Evolutionary conservation across 1,284 basidiomycete genomes (phyloP), one percentile per base, ranked within the genome.

Genomic region (Tranzscheliella williamsii): DNA sequence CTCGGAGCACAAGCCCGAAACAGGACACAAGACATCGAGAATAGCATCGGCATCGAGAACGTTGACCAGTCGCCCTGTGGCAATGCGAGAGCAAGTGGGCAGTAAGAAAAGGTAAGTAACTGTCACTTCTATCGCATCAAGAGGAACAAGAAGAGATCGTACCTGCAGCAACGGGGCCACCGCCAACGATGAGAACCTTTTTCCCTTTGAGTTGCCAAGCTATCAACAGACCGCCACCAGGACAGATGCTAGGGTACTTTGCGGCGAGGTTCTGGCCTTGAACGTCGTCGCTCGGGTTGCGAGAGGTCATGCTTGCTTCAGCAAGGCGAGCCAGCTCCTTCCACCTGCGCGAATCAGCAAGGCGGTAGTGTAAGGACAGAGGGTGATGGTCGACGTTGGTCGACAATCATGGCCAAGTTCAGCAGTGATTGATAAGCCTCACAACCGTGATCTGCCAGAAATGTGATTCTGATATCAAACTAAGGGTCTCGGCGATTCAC

Each of bases 131-230:
- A n/a, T n/a, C n/a, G n/a, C n/a, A n/a, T n/a, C n/a, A n/a, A n/a
- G 27, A 11, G 27, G 27, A 29, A 29, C 11, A 11, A n/a, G 11
- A 29, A 29, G 11, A 16, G 17, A 33, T 46, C 38, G 52, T 50
- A 55, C 87, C 85, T 2, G 86, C 87, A 27, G 87, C 90, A 35
- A 94, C 87, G 58, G 87, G 85, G 34, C 90, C 91, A n/a, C 90
- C 90, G 43, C 94, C 90, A 57, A 94, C 84, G 68, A 93, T 84
- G 67, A 95, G 85, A 17, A 93, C 90, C 35, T 81, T 81, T 73
- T 87, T 89, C 62, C 83, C 80, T 64, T 87, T 88, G 76, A 94
- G 85, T 78, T 91, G 87, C 85, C 90, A 91, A 22, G 94, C 92
- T 52, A 91, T 80, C 34, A 90, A 81, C 38, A 96, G 83, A 6